These are phyloP conservation scores for Plasmopara viticola DNA, from an alignment of 352 stramenopile species.

Conservation along the genomic window DNA sequence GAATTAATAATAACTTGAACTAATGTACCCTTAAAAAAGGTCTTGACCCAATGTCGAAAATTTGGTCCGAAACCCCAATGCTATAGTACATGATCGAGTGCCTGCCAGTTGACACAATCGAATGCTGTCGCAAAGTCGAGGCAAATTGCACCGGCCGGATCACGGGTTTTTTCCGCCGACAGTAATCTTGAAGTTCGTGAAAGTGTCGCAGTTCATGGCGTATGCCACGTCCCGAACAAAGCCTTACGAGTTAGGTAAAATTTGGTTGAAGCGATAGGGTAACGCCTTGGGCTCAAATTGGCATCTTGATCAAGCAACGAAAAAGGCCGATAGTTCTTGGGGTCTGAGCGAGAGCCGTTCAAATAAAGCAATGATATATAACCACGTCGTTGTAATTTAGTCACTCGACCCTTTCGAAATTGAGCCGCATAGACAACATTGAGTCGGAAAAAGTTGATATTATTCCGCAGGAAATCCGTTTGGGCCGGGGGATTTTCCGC, in stretches of 20 bases:
- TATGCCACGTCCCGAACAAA: background rate
- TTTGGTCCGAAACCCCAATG: slow-evolving; percentile 1
- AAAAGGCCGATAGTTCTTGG: too few species aligned
- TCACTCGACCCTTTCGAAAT: too few species aligned
- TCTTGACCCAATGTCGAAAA: background rate
- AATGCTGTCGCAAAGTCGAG: slow-evolving; percentile 4
- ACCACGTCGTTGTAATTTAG: too few species aligned
- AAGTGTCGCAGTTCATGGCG: background rate
- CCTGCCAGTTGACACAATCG: slow-evolving; percentile 8
- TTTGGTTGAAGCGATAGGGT: too few species aligned
- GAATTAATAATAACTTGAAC: background rate
- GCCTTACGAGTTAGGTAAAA: background rate
- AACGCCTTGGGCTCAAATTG: too few species aligned
- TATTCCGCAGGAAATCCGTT: too few species aligned
- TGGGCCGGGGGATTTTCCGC: background rate
- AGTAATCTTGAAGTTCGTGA: background rate
- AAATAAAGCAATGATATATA: too few species aligned
- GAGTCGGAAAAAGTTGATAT: too few species aligned
- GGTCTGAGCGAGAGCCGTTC: too few species aligned
- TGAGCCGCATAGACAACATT: too few species aligned
- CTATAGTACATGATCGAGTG: background rate
- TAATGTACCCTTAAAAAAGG: background rate
- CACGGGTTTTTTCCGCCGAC: background rate
- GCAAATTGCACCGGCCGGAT: background rate
- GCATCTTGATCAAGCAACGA: too few species aligned